These are phyloP conservation scores for Alloascoidea africana DNA, from an alignment of 805 yeast genomes.

Conservation along the genomic window DNA sequence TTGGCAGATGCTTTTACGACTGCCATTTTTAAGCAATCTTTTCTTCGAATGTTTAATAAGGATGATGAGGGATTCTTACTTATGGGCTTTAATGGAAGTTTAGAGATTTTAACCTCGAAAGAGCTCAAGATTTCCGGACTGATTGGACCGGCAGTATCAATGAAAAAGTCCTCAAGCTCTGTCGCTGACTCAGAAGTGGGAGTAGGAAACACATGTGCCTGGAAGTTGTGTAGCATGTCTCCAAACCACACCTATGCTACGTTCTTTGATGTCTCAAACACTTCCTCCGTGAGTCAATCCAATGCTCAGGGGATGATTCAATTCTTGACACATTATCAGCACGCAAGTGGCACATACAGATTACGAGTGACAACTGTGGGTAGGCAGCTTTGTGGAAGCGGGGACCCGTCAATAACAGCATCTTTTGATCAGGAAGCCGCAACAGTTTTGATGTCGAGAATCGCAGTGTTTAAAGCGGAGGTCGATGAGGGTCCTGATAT, in stretches of 20 bases:
- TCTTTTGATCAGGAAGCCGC: slow-evolving; percentile 99
- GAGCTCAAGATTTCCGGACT: slow-evolving; percentile 86
- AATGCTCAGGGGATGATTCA: slow-evolving; percentile 38
- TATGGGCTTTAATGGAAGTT: slow-evolving; percentile 81
- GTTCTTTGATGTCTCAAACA: slow-evolving; percentile 74
- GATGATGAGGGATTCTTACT: slow-evolving; percentile 78
- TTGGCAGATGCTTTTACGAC: slow-evolving; percentile 91
- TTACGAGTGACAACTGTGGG: slow-evolving; percentile 80
- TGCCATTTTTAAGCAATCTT: slow-evolving; percentile 85
- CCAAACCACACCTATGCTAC: slow-evolving; percentile 84
- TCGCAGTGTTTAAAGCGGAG: slow-evolving; percentile 71
- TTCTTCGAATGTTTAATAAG: slow-evolving; percentile 71
- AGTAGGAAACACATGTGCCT: slow-evolving; percentile 80
- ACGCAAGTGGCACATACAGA: slow-evolving; percentile 83
- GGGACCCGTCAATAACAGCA: slow-evolving; percentile 35
- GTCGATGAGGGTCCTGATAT: slow-evolving; percentile 89
- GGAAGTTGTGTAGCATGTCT: slow-evolving; percentile 72
- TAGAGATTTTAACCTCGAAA: slow-evolving; percentile 76
- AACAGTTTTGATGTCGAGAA: slow-evolving; percentile 82
- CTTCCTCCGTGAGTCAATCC: slow-evolving; percentile 12
- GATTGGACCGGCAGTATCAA: slow-evolving; percentile 82
- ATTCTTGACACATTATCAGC: slow-evolving; percentile 86
- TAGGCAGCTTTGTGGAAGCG: slow-evolving; percentile 34
- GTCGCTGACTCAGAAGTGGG: slow-evolving; percentile 92
- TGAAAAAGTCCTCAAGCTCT: slow-evolving; percentile 46